These are phyloP conservation scores for Rhododendron griersonianum DNA, from an alignment of 148 eudicot species.

Conservation along the genomic window DNA sequence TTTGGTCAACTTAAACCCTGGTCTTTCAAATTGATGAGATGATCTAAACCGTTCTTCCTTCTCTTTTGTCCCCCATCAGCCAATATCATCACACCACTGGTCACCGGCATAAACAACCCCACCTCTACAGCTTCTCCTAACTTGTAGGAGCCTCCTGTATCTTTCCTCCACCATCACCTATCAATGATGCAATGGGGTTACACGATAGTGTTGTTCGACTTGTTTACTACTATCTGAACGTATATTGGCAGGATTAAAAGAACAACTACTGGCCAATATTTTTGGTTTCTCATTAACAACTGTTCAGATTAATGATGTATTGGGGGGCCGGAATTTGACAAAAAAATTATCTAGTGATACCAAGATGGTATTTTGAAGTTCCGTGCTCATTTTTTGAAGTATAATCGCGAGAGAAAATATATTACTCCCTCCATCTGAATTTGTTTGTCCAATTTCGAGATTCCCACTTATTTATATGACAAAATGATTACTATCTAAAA, in stretches of 20 bases:
- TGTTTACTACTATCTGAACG: background rate
- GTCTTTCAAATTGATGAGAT: background rate
- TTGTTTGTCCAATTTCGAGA: too few relatives aligned
- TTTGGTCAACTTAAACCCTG: background rate
- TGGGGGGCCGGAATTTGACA: background rate
- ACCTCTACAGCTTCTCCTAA: background rate
- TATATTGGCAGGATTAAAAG: background rate
- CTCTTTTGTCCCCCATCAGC: background rate
- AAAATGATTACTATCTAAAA: too few relatives aligned
- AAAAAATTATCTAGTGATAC: background rate
- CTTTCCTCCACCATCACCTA: background rate
- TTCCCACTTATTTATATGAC: too few relatives aligned
- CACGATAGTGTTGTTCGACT: background rate
- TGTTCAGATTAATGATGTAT: background rate
- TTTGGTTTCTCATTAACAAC: background rate
- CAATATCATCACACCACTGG: background rate
- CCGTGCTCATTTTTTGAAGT: background rate
- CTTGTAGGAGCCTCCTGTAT: background rate
- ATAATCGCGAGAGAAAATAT: background rate
- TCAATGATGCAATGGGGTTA: background rate
- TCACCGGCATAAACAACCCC: background rate
- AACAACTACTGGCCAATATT: background rate
- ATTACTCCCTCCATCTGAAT: too few relatives aligned
- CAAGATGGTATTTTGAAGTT: background rate
- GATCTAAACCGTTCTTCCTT: background rate